Evolutionary conservation across 2,329 filamentous ascomycete species (phyloP).

Genomic region (Fusarium oxysporum): DNA sequence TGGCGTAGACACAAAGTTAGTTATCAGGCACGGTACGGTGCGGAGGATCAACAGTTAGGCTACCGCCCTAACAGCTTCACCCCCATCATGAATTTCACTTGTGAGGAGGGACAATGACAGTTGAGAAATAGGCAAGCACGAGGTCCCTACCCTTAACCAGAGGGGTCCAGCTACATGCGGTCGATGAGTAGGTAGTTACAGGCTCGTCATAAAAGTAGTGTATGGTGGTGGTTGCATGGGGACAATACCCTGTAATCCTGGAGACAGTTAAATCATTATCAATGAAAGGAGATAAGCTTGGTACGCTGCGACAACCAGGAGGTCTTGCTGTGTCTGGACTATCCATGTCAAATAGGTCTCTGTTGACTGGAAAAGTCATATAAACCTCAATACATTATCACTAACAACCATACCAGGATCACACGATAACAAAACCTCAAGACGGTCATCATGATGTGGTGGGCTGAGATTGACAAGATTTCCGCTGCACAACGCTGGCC

Average conservation of each 20-base stretch:
- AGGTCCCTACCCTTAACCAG: slow-evolving; percentile 13
- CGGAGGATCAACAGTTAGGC: slow-evolving; percentile 13
- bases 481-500: background rate
- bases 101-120: background rate
- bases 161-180: background rate
- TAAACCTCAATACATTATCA: background rate
- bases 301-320: background rate
- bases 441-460: background rate
- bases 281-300: slow-evolving; percentile 10
- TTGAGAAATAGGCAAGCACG: slow-evolving; percentile 30
- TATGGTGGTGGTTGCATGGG: slow-evolving; percentile 25
- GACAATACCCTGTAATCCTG: background rate
- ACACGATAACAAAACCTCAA: background rate
- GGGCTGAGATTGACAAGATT: background rate
- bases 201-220: background rate
- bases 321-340: background rate
- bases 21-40: slow-evolving; percentile 11
- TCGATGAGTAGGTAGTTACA: background rate
- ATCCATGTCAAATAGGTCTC: no score
- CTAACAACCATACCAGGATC: background rate
- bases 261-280: background rate
- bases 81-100: background rate
- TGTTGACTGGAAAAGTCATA: background rate
- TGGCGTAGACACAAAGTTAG: slow-evolving; percentile 10
- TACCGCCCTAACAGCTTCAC: background rate